These are phyloP conservation scores for Fraxinus latifolia DNA, from an alignment of 305 asterid genomes.

Conservation along the genomic window DNA sequence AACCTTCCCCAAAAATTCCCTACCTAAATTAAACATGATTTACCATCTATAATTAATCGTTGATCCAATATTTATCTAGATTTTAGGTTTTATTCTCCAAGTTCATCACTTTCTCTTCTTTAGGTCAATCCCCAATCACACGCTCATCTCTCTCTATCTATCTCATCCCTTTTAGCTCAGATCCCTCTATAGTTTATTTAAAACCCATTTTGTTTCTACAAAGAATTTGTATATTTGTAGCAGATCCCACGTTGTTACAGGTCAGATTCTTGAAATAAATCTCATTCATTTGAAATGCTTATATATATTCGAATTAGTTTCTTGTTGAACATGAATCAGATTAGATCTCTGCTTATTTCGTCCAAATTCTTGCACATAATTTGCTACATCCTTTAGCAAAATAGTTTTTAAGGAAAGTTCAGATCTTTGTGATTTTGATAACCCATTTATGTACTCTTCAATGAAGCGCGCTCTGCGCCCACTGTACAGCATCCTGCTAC, in stretches of 20 bases:
- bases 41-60: conserved; percentile 8
- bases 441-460: conserved; percentile 24
- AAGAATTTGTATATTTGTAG: neutral
- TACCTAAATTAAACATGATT: neutral
- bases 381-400: conserved; percentile 37
- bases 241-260: conserved; percentile 16
- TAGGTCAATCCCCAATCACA: neutral
- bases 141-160: neutral
- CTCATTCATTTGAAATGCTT: conserved; percentile 25
- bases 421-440: conserved; percentile 13
- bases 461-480: conserved; percentile 69
- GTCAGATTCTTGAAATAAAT: neutral
- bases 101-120: conserved; percentile 1
- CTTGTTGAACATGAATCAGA: conserved; percentile 44
- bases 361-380: conserved; percentile 60
- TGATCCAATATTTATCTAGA: neutral
- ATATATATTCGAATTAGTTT: conserved; percentile 10
- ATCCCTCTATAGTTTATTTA: conserved; percentile 7
- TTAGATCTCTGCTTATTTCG: conserved; percentile 51
- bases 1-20: conserved; percentile 20
- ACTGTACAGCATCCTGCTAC: conserved; percentile 46
- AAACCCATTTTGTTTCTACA: conserved; percentile 13
- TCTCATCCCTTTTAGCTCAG: neutral
- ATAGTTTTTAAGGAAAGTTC: neutral
- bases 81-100: neutral